phyloP scores from a whole-genome alignment of 805 yeast genomes.

The Pichia sporocuriosa region DNA sequence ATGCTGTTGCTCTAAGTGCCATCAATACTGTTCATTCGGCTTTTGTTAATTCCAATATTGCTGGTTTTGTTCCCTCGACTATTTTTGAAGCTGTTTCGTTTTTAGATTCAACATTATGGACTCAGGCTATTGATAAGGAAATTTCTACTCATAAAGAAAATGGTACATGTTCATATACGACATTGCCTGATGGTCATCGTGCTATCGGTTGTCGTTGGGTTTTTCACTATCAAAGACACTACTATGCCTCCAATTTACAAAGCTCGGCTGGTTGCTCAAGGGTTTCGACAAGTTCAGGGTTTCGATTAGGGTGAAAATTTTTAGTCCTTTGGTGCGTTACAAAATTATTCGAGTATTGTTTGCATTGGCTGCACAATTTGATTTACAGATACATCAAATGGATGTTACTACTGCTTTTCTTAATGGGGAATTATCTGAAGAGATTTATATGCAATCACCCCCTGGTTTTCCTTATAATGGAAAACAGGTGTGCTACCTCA shows the following conservation, averaged over 20 bases:
- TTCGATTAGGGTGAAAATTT: constrained; percentile 2
- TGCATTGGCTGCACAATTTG: constrained; percentile 7
- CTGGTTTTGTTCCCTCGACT: background rate
- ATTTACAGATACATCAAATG: constrained; percentile 12
- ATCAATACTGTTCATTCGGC: constrained; percentile 1
- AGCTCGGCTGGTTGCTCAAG: constrained; percentile 6
- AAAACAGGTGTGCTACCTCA: background rate
- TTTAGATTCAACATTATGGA: background rate
- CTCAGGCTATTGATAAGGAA: background rate
- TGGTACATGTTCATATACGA: background rate
- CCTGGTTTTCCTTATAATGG: background rate
- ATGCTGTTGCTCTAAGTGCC: too few species aligned
- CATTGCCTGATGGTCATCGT: background rate
- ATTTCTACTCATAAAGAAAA: background rate
- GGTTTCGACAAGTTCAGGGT: constrained; percentile 4
- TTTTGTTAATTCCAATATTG: background rate
- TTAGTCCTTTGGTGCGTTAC: constrained; percentile 4
- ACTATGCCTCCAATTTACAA: constrained; percentile 4
- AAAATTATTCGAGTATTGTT: constrained; percentile 8
- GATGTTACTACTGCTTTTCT: constrained; percentile 15
- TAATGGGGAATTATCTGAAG: constrained; percentile 10
- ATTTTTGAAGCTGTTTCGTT: background rate
- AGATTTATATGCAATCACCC: constrained; percentile 7
- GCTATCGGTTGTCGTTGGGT: constrained; percentile 8
- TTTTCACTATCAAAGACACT: constrained; percentile 4